Evolutionary conservation across 2,329 filamentous ascomycete species (phyloP), one percentile per base, ranked within the genome.

Genomic region (Trichoderma atrobrunneum): DNA sequence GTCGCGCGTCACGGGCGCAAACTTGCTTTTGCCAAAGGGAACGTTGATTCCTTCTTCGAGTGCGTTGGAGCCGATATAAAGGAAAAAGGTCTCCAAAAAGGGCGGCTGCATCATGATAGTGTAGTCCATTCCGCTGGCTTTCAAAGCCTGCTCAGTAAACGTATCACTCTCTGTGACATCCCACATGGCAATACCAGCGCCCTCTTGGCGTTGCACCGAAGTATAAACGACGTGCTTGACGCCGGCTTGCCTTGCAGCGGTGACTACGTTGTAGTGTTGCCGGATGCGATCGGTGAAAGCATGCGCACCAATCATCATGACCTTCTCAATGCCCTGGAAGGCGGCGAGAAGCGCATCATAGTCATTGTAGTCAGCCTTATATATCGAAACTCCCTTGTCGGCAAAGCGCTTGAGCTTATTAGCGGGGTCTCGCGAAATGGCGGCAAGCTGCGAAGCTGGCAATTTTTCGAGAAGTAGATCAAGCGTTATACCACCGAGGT

Each of bases 21-120:
- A 32, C 5, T 60, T 48, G 43, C n/a, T 16, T 18, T 66, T 66
- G 5, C 63, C 63, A 56, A 57, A 66, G 3, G 63, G 63, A 51
- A 66, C 56, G 5, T 51, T 51, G 7, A 66, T 32, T 16, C 63
- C 63, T 14, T 66, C 63, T 57, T 66, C 30, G 28, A 66, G 63
- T 3, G 21, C 30, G 5, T 66, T 39, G 1, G 7, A 3, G 11
- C 63, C 48, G 8, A 56, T 56, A n/a, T 66, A 66, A 36, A 39
- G 3, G 21, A 34, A 12, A 28, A 66, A 57, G 1, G 48, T 57
- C 2, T 57, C 63, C 63, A 66, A 32, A 57, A 66, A 57, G 48
- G 63, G 14, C 18, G 63, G 63, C 48, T 66, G 63, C 48, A 66
- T 66, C 63, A 66, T 24, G 30, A 66, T 66, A 8, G 63, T 66